These are phyloP conservation scores for Diplogelasinospora grovesii DNA, from an alignment of 495 filamentous ascomycete genomes.

Conservation along the genomic window DNA sequence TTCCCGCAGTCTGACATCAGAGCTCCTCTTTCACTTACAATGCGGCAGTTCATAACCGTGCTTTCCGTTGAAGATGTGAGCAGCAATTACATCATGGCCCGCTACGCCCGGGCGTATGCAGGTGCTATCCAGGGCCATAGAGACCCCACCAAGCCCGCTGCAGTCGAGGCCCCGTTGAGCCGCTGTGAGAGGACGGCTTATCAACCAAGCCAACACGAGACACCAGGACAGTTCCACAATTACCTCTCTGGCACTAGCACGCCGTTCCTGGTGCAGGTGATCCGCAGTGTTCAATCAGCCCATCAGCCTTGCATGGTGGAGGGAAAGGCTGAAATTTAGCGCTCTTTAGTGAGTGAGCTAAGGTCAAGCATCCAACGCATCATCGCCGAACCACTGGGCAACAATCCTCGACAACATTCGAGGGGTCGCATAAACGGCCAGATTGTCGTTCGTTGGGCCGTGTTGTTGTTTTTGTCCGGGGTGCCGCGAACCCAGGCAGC, in stretches of 20 bases:
- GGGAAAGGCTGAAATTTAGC: background rate
- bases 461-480: slow-evolving; percentile 18
- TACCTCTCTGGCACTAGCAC: too few species aligned
- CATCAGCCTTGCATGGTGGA: background rate
- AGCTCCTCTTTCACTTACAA: slow-evolving; percentile 1
- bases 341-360: background rate
- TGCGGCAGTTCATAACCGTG: too few species aligned
- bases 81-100: slow-evolving; percentile 20
- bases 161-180: background rate
- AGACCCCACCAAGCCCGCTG: too few species aligned
- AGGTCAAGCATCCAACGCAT: background rate
- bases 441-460: slow-evolving; percentile 8
- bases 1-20: slow-evolving; percentile 12
- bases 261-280: too few species aligned
- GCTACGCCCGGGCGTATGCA: background rate
- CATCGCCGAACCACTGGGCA: slow-evolving; percentile 4
- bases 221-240: too few species aligned
- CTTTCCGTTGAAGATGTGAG: too few species aligned
- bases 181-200: background rate
- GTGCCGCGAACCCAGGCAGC: too few species aligned
- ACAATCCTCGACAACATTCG: background rate
- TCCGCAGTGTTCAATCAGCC: too few species aligned
- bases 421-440: slow-evolving; percentile 21
- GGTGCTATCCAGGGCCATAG: background rate
- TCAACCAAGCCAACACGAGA: too few species aligned